Evolutionary conservation across 1,284 basidiomycete species (phyloP).

Genomic region (Volvariella surrecta): DNA sequence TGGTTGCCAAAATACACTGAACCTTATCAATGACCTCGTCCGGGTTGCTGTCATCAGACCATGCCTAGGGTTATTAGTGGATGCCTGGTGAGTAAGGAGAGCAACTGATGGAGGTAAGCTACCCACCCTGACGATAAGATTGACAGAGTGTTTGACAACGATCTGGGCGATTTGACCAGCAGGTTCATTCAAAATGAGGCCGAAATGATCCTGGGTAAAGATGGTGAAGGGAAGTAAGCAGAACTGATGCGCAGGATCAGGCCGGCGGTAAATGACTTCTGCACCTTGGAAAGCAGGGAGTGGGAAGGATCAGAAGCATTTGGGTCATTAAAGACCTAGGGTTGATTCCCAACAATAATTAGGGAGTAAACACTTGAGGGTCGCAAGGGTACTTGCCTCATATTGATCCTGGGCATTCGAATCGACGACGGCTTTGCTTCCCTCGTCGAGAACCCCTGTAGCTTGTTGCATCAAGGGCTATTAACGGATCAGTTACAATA

Average conservation of each 20-base stretch:
- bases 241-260: neutral
- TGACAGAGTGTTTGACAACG: constrained; percentile 56
- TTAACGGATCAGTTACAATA: constrained; percentile 9
- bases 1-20: neutral
- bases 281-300: constrained; percentile 53
- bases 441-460: constrained; percentile 49
- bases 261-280: neutral
- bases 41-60: constrained; percentile 42
- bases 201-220: constrained; percentile 46
- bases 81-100: neutral
- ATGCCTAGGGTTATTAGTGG: constrained; percentile 28
- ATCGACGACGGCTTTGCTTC: constrained; percentile 65
- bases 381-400: constrained; percentile 25
- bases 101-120: neutral
- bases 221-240: constrained; percentile 3
- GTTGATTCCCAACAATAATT: constrained; percentile 5
- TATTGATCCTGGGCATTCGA: constrained; percentile 64
- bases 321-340: constrained; percentile 60
- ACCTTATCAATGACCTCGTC: constrained; percentile 43
- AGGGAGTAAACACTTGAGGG: neutral
- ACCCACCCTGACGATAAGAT: constrained; percentile 50
- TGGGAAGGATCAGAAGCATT: constrained; percentile 70
- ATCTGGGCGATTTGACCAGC: constrained; percentile 65
- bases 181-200: constrained; percentile 59
- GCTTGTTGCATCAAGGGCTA: constrained; percentile 54